phyloP scores from a whole-genome alignment of 305 asterid genomes.

The Fraxinus velutina region DNA sequence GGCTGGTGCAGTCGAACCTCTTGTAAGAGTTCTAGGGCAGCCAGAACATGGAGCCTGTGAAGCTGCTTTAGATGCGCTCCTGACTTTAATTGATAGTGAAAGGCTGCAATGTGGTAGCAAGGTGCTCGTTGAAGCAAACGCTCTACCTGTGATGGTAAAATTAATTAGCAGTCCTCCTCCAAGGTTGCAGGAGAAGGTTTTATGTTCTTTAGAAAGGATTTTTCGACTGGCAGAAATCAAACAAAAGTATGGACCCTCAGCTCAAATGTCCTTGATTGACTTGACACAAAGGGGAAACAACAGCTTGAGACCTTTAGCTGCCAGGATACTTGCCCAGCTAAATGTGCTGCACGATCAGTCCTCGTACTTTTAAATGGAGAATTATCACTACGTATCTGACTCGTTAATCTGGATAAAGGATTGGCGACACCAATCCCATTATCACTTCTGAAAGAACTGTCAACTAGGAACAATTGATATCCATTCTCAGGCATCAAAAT shows the following conservation, averaged over 20 bases:
- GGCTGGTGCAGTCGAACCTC: conserved; percentile 47
- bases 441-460: conserved; percentile 22
- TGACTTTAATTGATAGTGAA: conserved; percentile 49
- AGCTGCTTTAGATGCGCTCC: conserved; percentile 60
- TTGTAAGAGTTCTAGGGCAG: conserved; percentile 44
- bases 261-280: conserved; percentile 51
- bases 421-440: background rate
- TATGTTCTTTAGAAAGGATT: conserved; percentile 50
- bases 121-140: conserved; percentile 49
- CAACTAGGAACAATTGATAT: background rate
- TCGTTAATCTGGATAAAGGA: background rate
- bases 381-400: background rate
- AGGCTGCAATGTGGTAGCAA: conserved; percentile 51
- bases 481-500: background rate
- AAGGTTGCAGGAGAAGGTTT: conserved; percentile 51
- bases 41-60: conserved; percentile 46
- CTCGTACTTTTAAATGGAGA: conserved; percentile 32
- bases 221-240: conserved; percentile 50
- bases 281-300: conserved; percentile 54
- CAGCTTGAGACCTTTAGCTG: conserved; percentile 50
- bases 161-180: conserved; percentile 44
- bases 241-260: conserved; percentile 41
- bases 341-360: conserved; percentile 60
- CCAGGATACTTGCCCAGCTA: conserved; percentile 56
- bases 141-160: conserved; percentile 44